Evolutionary conservation across 805 yeast species (phyloP).

Genomic region (Saccharomyces paradoxus): DNA sequence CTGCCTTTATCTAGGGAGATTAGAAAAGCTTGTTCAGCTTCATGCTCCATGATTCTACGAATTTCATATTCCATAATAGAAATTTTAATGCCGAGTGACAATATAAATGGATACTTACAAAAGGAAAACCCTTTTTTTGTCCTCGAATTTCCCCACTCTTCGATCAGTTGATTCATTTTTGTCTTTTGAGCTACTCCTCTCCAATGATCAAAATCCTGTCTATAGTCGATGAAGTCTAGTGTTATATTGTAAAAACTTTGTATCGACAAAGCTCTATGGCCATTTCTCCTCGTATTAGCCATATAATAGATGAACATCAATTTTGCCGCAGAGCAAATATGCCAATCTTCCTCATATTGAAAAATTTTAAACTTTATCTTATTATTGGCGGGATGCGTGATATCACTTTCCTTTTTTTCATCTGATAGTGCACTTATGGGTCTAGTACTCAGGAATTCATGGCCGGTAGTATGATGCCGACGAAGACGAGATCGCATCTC

Average conservation of each 20-base stretch:
- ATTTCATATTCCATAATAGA: conserved; percentile 77
- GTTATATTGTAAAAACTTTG: conserved; percentile 59
- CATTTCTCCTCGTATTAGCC: conserved; percentile 35
- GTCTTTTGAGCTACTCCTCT: conserved; percentile 2
- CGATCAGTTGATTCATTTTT: neutral
- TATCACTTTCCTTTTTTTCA: neutral
- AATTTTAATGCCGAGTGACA: conserved; percentile 77
- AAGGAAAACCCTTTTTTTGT: conserved; percentile 40
- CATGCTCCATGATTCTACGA: conserved; percentile 67
- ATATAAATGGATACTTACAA: conserved; percentile 76
- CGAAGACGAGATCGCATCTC: neutral
- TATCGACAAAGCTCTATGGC: conserved; percentile 26
- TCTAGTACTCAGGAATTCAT: neutral
- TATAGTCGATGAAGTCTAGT: conserved; percentile 70
- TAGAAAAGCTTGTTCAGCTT: conserved; percentile 84
- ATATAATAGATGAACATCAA: conserved; percentile 46
- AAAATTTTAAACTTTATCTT: conserved; percentile 25
- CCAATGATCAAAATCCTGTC: conserved; percentile 82
- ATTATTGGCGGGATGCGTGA: neutral
- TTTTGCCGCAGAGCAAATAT: conserved; percentile 56
- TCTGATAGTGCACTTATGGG: neutral
- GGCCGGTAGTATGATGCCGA: neutral
- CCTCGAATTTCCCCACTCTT: conserved; percentile 1
- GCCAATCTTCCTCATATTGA: conserved; percentile 75
- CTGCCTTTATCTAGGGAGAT: conserved; percentile 57